Evolutionary conservation across 2,329 filamentous ascomycete genomes (phyloP), one percentile per base, ranked within the genome.

Genomic region (Pyricularia sp.): DNA sequence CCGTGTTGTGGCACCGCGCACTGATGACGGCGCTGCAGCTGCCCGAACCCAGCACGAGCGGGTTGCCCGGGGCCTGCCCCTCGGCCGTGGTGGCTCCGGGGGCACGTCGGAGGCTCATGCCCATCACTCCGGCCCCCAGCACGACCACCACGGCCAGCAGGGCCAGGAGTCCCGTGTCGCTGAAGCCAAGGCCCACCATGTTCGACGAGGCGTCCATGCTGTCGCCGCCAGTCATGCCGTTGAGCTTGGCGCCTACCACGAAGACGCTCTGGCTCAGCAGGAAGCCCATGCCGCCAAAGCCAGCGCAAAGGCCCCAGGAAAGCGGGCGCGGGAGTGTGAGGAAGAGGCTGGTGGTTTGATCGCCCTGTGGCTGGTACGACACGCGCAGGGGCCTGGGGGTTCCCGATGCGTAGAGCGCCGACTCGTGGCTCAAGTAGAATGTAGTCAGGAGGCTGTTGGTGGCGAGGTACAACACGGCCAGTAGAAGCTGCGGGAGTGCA

Each of bases 21-120:
- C 80, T 82, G 71, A 86, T 73, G n/a, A 85, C 83, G 10, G 83
- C 84, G 70, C 82, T 84, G 76, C 84, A 86, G 61, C 79, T 77
- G 12, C 84, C 84, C 33, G 80, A 83, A 26, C 74, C 75, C 50
- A 86, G 72, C 1, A 78, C 78, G 28, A 86, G 79, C 26, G 84
- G 84, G 75, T 86, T 86, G 1, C 82, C 82, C 20, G 76, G 73
- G 23, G 76, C 76, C 11, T 73, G 72, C 61, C 78, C 79, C 69
- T 78, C 76, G 7, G 78, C 77, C 26, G 73, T 72, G 33, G 78
- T 77, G 10, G 77, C 75, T 2, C 77, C 74, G 2, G 77, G 72
- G 10, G 82, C 79, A 33, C 78, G 77, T 11, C 81, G 78, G 65
- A 81, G 71, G 14, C 81, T 82, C 17, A 84, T 73, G 3, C 71